These are phyloP conservation scores for Neoboletus magnificus DNA, from an alignment of 768 basidiomycete genomes.

Conservation along the genomic window DNA sequence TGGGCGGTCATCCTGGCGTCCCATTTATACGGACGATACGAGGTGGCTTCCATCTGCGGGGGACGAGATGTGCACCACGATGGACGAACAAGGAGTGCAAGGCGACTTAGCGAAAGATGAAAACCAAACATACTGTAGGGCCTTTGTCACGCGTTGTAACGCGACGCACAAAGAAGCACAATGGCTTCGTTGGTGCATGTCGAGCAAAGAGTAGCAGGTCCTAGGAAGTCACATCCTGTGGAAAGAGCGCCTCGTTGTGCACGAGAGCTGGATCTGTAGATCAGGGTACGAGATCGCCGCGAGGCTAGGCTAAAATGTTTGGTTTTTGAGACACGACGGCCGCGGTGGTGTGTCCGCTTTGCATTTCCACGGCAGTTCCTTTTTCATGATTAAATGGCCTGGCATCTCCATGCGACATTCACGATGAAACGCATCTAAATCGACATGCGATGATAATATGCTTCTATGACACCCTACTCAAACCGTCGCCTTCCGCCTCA, in stretches of 20 bases:
- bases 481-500: conserved; percentile 50
- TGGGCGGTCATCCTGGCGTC: conserved; percentile 1
- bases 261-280: conserved; percentile 19
- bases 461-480: conserved; percentile 36
- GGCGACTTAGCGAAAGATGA: conserved; percentile 28
- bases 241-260: conserved; percentile 15
- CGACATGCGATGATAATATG: conserved; percentile 16
- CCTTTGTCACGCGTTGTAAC: conserved; percentile 28
- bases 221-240: conserved; percentile 13
- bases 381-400: not conserved
- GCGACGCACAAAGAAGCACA: conserved; percentile 28
- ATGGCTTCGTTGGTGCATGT: conserved; percentile 8
- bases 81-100: conserved; percentile 12
- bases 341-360: conserved; percentile 14
- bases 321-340: conserved; percentile 15
- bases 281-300: conserved; percentile 31
- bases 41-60: conserved; percentile 24
- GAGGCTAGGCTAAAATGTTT: conserved; percentile 22
- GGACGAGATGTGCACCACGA: conserved; percentile 14
- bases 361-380: conserved; percentile 16
- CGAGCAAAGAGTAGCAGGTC: conserved; percentile 10
- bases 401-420: conserved; percentile 18
- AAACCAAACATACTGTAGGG: conserved; percentile 22
- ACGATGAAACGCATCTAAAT: conserved; percentile 18
- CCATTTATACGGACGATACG: conserved; percentile 28